These are phyloP conservation scores for Myxozyma nipponensis DNA, from an alignment of 805 yeast species.

Conservation along the genomic window DNA sequence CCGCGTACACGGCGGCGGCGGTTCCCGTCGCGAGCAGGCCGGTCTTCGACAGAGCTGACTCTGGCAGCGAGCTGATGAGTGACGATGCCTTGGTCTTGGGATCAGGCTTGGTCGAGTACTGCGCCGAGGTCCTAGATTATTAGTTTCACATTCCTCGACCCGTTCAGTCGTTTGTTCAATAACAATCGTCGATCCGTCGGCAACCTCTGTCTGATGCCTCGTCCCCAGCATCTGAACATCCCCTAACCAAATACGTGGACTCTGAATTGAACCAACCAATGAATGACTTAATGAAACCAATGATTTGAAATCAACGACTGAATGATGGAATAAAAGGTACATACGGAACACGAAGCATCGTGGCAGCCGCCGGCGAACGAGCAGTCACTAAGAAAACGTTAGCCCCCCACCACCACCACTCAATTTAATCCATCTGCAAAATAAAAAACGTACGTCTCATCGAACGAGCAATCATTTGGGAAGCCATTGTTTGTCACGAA, in stretches of 20 bases:
- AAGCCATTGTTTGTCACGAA: constrained; percentile 19
- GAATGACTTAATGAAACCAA: too few relatives aligned
- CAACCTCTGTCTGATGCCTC: too few relatives aligned
- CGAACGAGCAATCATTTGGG: constrained; percentile 20
- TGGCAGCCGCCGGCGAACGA: constrained; percentile 22
- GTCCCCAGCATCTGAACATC: too few relatives aligned
- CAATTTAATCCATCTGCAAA: constrained; percentile 2
- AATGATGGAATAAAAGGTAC: constrained; percentile 3
- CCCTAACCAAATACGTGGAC: too few relatives aligned
- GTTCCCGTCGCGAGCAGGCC: constrained; percentile 92
- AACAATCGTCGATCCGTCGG: too few relatives aligned
- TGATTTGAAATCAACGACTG: background rate
- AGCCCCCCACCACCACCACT: background rate
- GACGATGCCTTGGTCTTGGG: constrained; percentile 90
- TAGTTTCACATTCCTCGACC: too few relatives aligned
- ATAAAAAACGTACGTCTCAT: background rate
- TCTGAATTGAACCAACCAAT: too few relatives aligned
- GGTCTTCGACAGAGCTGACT: constrained; percentile 80
- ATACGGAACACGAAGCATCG: constrained; percentile 25
- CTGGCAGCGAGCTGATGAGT: constrained; percentile 86
- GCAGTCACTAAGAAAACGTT: constrained; percentile 9
- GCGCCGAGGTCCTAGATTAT: background rate
- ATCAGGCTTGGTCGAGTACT: constrained; percentile 46
- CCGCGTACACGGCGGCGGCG: constrained; percentile 91
- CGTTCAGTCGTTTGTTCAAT: too few relatives aligned